A percentile compares a stretch with the other conserved stretches of the same genome.
Evolutionary conservation across 176 grass and related monocot species (phyloP).

Genomic region (Rhipidocladum racemiflorum): DNA sequence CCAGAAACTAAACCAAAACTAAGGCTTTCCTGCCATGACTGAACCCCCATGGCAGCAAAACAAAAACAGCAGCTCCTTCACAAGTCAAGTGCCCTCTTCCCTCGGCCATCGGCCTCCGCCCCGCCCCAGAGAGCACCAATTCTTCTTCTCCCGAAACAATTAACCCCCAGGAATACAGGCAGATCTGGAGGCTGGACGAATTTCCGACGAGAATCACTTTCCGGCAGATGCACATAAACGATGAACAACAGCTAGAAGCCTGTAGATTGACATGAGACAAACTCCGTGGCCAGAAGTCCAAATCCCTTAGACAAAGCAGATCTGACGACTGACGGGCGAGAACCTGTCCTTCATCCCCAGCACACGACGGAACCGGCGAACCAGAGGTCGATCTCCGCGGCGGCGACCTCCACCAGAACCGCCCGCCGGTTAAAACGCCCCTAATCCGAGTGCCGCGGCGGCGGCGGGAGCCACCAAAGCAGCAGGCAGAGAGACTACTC

Average conservation of each 20-base stretch:
- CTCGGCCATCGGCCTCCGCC: neutral
- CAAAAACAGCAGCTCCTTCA: neutral
- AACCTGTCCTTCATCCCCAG: slow-evolving; percentile 18
- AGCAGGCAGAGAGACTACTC: slow-evolving; percentile 29
- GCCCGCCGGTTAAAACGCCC: neutral
- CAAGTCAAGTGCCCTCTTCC: slow-evolving; percentile 28
- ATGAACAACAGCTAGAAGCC: neutral
- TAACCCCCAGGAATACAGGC: neutral
- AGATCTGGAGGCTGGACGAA: slow-evolving; percentile 36
- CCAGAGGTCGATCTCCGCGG: slow-evolving; percentile 18
- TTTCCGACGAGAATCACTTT: neutral
- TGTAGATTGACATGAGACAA: slow-evolving; percentile 20
- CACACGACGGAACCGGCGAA: slow-evolving; percentile 13
- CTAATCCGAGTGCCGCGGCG: slow-evolving; percentile 8
- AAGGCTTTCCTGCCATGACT: neutral
- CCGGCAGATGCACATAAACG: slow-evolving; percentile 18
- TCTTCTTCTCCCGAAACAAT: neutral
- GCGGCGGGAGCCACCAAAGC: slow-evolving; percentile 1
- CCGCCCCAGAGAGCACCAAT: neutral
- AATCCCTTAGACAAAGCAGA: slow-evolving; percentile 41
- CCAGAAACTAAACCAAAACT: slow-evolving; percentile 21
- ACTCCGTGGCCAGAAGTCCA: slow-evolving; percentile 31
- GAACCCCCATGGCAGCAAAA: neutral
- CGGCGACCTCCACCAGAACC: slow-evolving; percentile 11
- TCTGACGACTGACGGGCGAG: slow-evolving; percentile 24